phyloP scores from a whole-genome alignment of 345 rosid species.

The Schrenkiella parvula region DNA sequence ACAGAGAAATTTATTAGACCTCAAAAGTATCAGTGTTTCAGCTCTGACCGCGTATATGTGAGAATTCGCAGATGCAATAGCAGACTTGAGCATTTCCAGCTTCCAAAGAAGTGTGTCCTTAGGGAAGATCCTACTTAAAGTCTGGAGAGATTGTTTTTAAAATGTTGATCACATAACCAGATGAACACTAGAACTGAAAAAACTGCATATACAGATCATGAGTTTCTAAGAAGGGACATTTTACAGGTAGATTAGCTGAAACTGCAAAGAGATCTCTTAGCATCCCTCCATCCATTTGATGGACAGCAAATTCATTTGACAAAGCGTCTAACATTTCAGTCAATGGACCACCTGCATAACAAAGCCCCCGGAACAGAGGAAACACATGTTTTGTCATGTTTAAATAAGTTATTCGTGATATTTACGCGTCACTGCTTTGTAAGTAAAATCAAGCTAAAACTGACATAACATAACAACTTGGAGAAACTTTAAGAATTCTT shows the following conservation, averaged over 20 bases:
- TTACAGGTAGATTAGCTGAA: conserved; percentile 41
- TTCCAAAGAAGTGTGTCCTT: conserved; percentile 77
- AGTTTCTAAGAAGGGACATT: neutral
- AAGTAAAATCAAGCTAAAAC: neutral
- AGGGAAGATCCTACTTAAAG: conserved; percentile 43
- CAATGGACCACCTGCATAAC: conserved; percentile 35
- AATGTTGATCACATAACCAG: neutral
- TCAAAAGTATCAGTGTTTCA: conserved; percentile 50
- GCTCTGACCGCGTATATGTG: conserved; percentile 51
- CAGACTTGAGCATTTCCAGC: conserved; percentile 51
- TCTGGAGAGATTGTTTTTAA: conserved; percentile 38
- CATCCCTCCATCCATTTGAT: conserved; percentile 22
- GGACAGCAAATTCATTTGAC: conserved; percentile 33
- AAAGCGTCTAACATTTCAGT: conserved; percentile 32
- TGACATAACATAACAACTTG: neutral
- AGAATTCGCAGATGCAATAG: conserved; percentile 48
- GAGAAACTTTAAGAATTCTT: neutral
- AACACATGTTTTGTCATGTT: neutral
- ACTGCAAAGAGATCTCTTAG: conserved; percentile 31
- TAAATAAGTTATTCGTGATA: neutral
- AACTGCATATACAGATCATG: neutral
- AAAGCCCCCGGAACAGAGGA: neutral
- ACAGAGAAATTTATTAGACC: conserved; percentile 28
- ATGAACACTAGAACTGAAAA: neutral
- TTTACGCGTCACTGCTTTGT: neutral